These are phyloP conservation scores for Microbotryum intermedium DNA, from an alignment of 1,284 basidiomycete genomes.

Conservation along the genomic window DNA sequence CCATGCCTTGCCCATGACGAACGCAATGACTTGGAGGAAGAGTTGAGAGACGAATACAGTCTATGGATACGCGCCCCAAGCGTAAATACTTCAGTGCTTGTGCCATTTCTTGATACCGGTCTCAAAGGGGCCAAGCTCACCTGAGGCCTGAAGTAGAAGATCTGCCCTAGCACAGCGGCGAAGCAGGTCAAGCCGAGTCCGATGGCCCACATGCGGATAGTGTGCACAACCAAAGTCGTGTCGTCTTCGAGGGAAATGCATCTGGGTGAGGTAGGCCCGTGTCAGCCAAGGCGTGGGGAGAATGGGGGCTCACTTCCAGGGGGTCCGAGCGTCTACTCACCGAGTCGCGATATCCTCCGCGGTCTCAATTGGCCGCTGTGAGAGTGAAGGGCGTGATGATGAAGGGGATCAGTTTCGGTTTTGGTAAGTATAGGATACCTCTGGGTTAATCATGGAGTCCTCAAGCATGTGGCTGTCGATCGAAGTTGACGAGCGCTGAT, in stretches of 20 bases:
- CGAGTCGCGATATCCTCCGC: slow-evolving; percentile 28
- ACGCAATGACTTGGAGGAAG: slow-evolving; percentile 30
- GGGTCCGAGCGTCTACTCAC: background rate
- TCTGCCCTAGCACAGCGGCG: slow-evolving; percentile 26
- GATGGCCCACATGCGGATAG: slow-evolving; percentile 6
- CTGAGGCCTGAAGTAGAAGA: slow-evolving; percentile 8
- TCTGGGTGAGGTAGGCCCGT: background rate
- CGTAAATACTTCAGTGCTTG: slow-evolving; percentile 37
- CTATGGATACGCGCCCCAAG: slow-evolving; percentile 50
- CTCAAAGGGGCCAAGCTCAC: background rate
- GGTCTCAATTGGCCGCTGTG: slow-evolving; percentile 8
- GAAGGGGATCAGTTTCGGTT: no score
- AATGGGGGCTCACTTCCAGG: background rate
- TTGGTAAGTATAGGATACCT: no score
- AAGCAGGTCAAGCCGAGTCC: slow-evolving; percentile 15
- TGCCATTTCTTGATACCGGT: slow-evolving; percentile 34
- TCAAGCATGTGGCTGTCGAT: background rate
- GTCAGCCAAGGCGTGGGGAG: background rate
- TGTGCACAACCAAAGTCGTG: slow-evolving; percentile 21
- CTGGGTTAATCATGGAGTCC: slow-evolving; percentile 40
- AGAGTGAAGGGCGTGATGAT: slow-evolving; percentile 35
- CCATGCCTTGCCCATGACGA: slow-evolving; percentile 25
- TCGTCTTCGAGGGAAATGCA: slow-evolving; percentile 30
- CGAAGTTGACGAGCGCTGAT: background rate
- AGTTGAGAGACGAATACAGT: slow-evolving; percentile 30